Conservation (phyloP, 257 asterid species). For the Cruciata laevipes region DNA sequence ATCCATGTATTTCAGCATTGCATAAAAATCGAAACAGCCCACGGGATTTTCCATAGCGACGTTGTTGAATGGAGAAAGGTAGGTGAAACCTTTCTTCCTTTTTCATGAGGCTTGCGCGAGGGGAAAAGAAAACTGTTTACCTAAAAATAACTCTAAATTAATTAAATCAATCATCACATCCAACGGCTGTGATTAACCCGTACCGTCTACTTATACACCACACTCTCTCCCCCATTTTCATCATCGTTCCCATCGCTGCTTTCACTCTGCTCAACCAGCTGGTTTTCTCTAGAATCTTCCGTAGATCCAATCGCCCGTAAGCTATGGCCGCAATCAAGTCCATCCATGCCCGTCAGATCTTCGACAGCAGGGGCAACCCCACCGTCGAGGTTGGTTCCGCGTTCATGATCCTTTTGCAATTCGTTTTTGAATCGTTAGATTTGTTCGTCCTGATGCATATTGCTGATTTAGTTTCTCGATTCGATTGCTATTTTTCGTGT, state of each 20-base stretch:
- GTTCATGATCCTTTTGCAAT: neutral
- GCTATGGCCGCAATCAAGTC: conserved; percentile 57
- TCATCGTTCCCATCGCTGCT: neutral
- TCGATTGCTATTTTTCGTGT: neutral
- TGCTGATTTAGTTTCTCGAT: conserved; percentile 1
- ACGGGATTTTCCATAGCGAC: neutral
- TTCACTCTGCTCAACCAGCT: neutral
- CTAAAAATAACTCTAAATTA: neutral
- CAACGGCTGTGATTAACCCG: conserved; percentile 40
- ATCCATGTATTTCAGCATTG: neutral
- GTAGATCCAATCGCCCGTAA: neutral
- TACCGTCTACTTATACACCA: conserved; percentile 28
- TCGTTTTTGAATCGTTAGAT: neutral
- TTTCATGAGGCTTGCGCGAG: neutral
- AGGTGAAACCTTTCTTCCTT: neutral
- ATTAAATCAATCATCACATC: conserved; percentile 22
- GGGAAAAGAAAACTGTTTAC: neutral
- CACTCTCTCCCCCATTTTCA: neutral
- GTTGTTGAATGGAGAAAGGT: neutral
- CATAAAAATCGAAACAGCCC: neutral
- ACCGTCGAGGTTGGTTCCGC: conserved; percentile 62
- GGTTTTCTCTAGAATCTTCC: neutral
- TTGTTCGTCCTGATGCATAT: neutral
- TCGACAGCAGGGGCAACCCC: conserved; percentile 87
- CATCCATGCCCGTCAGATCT: conserved; percentile 77